Conservation (phyloP, 352 stramenopile species). For the Phytophthora megakarya region DNA sequence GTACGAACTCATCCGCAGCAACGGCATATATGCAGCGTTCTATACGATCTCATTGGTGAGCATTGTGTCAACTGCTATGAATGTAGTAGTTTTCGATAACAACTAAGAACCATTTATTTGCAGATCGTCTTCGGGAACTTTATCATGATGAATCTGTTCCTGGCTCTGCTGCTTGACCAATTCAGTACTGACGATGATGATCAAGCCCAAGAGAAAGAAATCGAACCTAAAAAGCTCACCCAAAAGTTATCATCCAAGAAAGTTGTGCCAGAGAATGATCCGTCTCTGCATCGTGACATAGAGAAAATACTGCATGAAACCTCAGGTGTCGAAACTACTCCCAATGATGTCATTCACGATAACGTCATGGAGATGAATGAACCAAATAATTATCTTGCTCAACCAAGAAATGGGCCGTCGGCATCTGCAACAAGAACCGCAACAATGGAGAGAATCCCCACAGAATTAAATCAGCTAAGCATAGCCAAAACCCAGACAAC, state of each 20-base stretch:
- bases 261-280: constrained; percentile 41
- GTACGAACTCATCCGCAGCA: constrained; percentile 90
- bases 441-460: not conserved
- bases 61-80: not conserved
- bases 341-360: not conserved
- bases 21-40: constrained; percentile 52
- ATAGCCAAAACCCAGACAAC: not conserved
- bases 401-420: not conserved
- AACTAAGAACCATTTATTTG: not conserved
- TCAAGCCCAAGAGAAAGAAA: constrained; percentile 42
- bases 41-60: constrained; percentile 88
- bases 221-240: constrained; percentile 46
- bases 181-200: constrained; percentile 78
- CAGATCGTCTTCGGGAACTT: constrained; percentile 90
- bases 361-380: not conserved
- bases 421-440: not conserved
- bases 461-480: not conserved
- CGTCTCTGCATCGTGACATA: not conserved
- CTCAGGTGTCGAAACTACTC: not conserved
- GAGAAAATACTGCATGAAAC: not conserved
- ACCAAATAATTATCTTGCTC: not conserved
- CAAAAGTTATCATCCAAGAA: constrained; percentile 50
- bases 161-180: constrained; percentile 91
- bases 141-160: constrained; percentile 95
- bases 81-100: not conserved